These are phyloP conservation scores for Coix lacrymajobi DNA, from an alignment of 176 grass and related monocot species.

Conservation along the genomic window DNA sequence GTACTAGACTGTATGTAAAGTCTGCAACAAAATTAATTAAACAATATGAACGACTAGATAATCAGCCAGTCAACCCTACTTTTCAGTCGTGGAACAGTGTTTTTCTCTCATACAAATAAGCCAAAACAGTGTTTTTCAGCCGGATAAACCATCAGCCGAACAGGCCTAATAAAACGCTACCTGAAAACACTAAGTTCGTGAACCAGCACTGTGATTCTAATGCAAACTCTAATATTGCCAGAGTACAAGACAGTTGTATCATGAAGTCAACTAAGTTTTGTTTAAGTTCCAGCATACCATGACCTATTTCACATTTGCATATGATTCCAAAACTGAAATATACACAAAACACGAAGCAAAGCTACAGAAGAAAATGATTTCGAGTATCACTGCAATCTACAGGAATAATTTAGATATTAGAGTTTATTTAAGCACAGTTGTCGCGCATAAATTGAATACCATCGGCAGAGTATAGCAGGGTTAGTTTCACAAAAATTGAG, in stretches of 20 bases:
- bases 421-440: background rate
- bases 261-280: background rate
- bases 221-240: background rate
- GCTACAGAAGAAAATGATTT: background rate
- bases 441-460: background rate
- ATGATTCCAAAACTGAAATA: background rate
- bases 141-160: too few relatives aligned
- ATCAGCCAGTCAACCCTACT: too few relatives aligned
- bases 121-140: too few relatives aligned
- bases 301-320: background rate
- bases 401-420: background rate
- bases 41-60: background rate
- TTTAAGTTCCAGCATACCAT: background rate
- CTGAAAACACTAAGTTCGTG: background rate
- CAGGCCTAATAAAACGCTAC: background rate
- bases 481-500: background rate
- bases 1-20: background rate
- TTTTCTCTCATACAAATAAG: too few relatives aligned
- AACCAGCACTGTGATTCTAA: background rate
- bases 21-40: background rate
- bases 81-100: too few relatives aligned
- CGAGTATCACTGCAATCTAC: background rate
- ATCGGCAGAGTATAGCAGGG: background rate
- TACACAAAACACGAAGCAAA: background rate
- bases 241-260: background rate